Evolutionary conservation across 768 basidiomycete genomes (phyloP), one percentile per base, ranked within the genome.

Genomic region (Pleurotus ostreatus): DNA sequence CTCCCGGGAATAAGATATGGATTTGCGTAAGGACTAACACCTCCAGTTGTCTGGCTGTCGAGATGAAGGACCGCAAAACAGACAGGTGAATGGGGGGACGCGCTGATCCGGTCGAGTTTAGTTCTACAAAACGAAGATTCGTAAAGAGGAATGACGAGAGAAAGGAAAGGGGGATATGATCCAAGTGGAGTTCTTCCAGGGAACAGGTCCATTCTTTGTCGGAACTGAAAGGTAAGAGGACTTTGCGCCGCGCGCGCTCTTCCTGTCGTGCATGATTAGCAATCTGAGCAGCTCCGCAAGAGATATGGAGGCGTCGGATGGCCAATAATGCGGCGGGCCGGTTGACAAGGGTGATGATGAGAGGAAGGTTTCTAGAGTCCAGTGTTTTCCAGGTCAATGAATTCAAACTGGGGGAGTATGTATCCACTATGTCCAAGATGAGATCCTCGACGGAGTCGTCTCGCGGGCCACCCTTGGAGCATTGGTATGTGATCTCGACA

Each of bases 21-120:
- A 76, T 76, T 54, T 77, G 73, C 11, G 62, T 64, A 41, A 82
- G 66, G 39, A 70, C 69, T 47, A 82, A 66, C 37, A 77, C 71
- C 61, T 77, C 71, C 15, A 81, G 69, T 38, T 65, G 68, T 22
- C 75, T 71, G 1, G 75, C 72, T 9, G 69, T 63, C 44, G 58
- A 62, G 46, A 81, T 63, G 52, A 78, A 70, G 34, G 58, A 62
- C 57, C 68, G 62, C 26, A 79, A 67, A 16, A 70, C 61, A 3
- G 78, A 80, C 64, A 78, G 69, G 58, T 66, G 74, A 58, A 74
- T 70, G 48, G 66, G 73, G 55, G 68, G 64, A n/a, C 60, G 58
- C 25, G 62, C 73, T 30, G 54, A 60, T 25, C 68, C 71, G 2
- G 70, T 64, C 58, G 71, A 80, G 34, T 64, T 68, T 22, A 83